Percentiles rank a stretch among this genome's conserved stretches.
phyloP scores from a whole-genome alignment of 805 yeast species.

The Metahyphopichia silvanorum region DNA sequence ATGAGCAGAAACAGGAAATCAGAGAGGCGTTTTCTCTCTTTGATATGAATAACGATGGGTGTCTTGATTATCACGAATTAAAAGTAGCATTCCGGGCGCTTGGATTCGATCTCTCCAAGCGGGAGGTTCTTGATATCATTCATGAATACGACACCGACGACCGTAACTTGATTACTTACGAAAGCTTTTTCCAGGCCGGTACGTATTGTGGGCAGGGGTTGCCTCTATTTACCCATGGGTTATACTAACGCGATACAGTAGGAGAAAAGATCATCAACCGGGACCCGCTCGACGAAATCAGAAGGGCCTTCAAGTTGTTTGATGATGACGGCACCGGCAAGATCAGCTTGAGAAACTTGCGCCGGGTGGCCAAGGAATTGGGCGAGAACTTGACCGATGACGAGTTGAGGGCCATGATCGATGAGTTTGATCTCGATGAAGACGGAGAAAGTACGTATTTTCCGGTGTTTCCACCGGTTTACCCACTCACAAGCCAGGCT shows the following conservation, averaged over 20 bases:
- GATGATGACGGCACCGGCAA: slow-evolving; percentile 88
- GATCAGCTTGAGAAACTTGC: slow-evolving; percentile 74
- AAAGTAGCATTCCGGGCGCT: slow-evolving; percentile 93
- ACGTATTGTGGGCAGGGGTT: slow-evolving; percentile 25
- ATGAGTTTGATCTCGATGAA: slow-evolving; percentile 92
- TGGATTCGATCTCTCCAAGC: slow-evolving; percentile 80
- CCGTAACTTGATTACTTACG: slow-evolving; percentile 68
- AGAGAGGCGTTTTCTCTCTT: slow-evolving; percentile 88
- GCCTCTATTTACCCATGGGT: not conserved
- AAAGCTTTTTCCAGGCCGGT: slow-evolving; percentile 76
- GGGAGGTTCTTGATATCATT: slow-evolving; percentile 71
- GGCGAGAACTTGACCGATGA: slow-evolving; percentile 92
- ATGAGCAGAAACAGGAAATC: slow-evolving; percentile 88
- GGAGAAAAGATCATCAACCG: slow-evolving; percentile 80
- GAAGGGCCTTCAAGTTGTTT: slow-evolving; percentile 83
- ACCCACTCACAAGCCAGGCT: not conserved
- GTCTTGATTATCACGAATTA: slow-evolving; percentile 86
- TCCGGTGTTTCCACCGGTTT: not conserved
- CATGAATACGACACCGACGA: slow-evolving; percentile 80
- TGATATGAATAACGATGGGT: slow-evolving; percentile 90
- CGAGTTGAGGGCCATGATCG: slow-evolving; percentile 94
- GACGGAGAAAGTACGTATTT: slow-evolving; percentile 77
- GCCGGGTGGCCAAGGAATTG: slow-evolving; percentile 86
- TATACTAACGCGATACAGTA: slow-evolving; percentile 44
- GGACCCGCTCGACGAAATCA: slow-evolving; percentile 90